Evolutionary conservation across 257 asterid species (phyloP), one percentile per base, ranked within the genome.

Genomic region (Paraleonurus japonicus): DNA sequence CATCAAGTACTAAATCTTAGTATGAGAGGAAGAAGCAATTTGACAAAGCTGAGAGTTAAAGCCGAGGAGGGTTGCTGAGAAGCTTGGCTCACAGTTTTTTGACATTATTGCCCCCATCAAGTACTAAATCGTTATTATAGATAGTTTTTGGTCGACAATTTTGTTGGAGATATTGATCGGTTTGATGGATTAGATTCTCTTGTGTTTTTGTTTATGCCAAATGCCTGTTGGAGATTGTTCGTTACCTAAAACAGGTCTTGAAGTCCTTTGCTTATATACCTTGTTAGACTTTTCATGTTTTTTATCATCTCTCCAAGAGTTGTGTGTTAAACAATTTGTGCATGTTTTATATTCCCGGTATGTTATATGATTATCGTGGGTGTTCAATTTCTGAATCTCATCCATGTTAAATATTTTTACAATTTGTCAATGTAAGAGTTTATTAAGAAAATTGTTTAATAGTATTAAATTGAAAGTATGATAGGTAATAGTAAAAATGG

Each of bases 1-100:
- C 1, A 81, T 88, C 74, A 87, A 84, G 86, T 92, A 92, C 61
- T 90, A 78, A 85, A 54, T 19, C 24, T 32, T 32, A 3, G 6
- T 32, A 5, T 4, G 3, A 32, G 37, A 32, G 37, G 37, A 32
- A 2, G 37, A 2, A 2, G 37, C 37, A 32, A 5, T 32, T n/a
- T 4, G 6, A 32, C 6, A 2, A 32, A 32, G 37, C 37, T 32
- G 3, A 32, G 4, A 2, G 37, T 32, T 32, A 32, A 32, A 1
- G 4, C 4, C n/a, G n/a, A 5, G 4, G 1, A 32, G 7, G 37
- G 37, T 32, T 32, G 6, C 12, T 1, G 45, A 8, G 45, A 37
- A 37, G 45, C 45, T 37, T 7, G 1, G 5, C 33, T 30, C 33
- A 30, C 33, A 30, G 33, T 6, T 30, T 4, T n/a, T n/a, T n/a